Evolutionary conservation across 2,329 filamentous ascomycete genomes (phyloP).

Genomic region (Fusarium palustre): DNA sequence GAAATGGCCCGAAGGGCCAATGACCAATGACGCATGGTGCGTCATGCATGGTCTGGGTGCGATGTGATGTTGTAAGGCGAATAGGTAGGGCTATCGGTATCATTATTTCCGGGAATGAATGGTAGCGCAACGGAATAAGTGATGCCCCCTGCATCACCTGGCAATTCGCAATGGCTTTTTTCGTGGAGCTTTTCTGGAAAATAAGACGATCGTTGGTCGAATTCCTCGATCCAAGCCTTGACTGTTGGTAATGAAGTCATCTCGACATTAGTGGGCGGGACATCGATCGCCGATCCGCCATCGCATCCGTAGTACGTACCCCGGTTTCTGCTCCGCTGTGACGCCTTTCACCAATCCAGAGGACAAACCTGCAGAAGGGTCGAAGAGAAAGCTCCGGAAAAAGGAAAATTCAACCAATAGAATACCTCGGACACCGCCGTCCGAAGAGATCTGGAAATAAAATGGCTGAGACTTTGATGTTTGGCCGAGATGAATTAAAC

Average conservation of each 20-base stretch:
- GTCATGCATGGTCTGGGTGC: constrained; percentile 44
- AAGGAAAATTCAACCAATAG: constrained; percentile 1
- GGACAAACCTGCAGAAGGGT: not conserved
- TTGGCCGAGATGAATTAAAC: constrained; percentile 12
- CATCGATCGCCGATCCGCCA: constrained; percentile 38
- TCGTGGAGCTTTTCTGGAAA: not conserved
- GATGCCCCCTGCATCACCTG: constrained; percentile 22
- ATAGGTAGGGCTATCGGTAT: constrained; percentile 26
- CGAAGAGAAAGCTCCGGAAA: constrained; percentile 10
- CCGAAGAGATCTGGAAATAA: not conserved
- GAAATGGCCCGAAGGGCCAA: constrained; percentile 38
- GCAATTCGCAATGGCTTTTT: constrained; percentile 8
- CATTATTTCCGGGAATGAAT: constrained; percentile 26
- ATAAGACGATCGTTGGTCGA: constrained; percentile 31
- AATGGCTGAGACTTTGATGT: constrained; percentile 8
- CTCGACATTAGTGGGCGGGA: constrained; percentile 21
- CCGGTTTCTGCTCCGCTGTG: constrained; percentile 31
- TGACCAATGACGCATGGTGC: constrained; percentile 45
- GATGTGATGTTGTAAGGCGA: constrained; percentile 17
- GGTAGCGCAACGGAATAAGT: constrained; percentile 10
- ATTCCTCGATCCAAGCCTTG: constrained; percentile 39
- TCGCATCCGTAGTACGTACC: constrained; percentile 27
- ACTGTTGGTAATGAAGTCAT: constrained; percentile 46
- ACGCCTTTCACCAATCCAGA: constrained; percentile 18
- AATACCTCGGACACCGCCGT: not conserved